Conservation (phyloP, 768 basidiomycete genomes). For the Hygrophorus russula region DNA sequence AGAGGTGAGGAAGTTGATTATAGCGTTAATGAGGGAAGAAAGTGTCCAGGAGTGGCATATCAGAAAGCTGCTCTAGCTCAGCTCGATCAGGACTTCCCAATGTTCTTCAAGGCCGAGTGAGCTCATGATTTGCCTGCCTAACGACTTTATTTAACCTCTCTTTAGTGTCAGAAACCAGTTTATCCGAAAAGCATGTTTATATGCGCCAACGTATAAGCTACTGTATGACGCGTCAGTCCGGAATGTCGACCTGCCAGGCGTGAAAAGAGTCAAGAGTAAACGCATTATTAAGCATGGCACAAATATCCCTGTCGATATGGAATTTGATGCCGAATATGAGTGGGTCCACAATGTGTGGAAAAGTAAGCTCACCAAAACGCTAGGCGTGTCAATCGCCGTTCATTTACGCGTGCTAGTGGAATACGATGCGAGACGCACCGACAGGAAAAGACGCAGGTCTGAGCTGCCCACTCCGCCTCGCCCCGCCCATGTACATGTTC, state of each 20-base stretch:
- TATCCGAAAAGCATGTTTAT: background rate
- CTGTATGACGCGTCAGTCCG: background rate
- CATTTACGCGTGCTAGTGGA: background rate
- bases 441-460: background rate
- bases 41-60: background rate
- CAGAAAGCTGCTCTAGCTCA: background rate
- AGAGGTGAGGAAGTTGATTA: background rate
- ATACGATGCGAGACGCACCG: background rate
- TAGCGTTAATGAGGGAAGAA: background rate
- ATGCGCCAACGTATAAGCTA: background rate
- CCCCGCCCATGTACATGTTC: too few relatives aligned
- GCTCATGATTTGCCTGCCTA: background rate
- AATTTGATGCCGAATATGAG: background rate
- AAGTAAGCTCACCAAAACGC: background rate
- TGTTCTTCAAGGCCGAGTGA: constrained; percentile 1
- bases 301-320: background rate
- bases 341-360: constrained; percentile 1
- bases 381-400: background rate
- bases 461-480: too few relatives aligned
- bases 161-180: background rate
- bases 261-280: background rate
- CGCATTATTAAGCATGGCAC: background rate
- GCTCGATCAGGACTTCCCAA: background rate
- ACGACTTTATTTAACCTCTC: background rate
- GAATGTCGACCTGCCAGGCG: background rate